phyloP scores from a whole-genome alignment of 306 rosid species.

The Potentilla sterilis region DNA sequence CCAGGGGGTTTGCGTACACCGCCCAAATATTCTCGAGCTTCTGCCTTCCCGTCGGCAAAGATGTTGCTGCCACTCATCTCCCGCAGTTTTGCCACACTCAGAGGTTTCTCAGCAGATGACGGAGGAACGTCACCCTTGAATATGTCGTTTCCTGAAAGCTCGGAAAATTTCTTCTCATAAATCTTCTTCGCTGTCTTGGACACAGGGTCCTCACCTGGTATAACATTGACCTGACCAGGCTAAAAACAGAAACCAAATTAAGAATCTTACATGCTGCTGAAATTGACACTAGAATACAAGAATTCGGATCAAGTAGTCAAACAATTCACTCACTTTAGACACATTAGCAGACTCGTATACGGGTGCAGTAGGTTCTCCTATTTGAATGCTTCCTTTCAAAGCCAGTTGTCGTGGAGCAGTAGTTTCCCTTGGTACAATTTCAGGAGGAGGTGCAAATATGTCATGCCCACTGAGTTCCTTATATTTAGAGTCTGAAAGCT shows the following conservation, averaged over 20 bases:
- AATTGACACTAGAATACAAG: background rate
- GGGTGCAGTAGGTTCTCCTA: conserved; percentile 55
- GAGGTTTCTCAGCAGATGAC: conserved; percentile 69
- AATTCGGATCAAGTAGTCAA: conserved; percentile 18
- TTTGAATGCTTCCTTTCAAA: conserved; percentile 79
- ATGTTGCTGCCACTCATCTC: conserved; percentile 94
- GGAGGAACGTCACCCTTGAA: conserved; percentile 77
- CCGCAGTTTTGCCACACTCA: conserved; percentile 77
- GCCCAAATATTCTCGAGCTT: conserved; percentile 85
- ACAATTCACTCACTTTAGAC: conserved; percentile 37
- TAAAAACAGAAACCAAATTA: conserved; percentile 25
- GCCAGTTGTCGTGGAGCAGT: conserved; percentile 66
- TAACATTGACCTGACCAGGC: conserved; percentile 41
- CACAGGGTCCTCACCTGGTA: conserved; percentile 45
- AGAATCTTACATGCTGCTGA: conserved; percentile 5
- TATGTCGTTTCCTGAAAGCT: conserved; percentile 84
- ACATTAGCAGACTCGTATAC: conserved; percentile 43
- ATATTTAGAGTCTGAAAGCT: conserved; percentile 89
- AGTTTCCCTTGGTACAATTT: conserved; percentile 75
- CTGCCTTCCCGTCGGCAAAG: conserved; percentile 94
- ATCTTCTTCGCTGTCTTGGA: conserved; percentile 85
- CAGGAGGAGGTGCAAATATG: conserved; percentile 97
- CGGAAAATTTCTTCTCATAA: conserved; percentile 63
- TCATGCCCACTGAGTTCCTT: conserved; percentile 91
- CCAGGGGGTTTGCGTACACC: conserved; percentile 99